phyloP scores from a whole-genome alignment of 2,329 filamentous ascomycete genomes.

The Hawksworthiomyces lignivorus region DNA sequence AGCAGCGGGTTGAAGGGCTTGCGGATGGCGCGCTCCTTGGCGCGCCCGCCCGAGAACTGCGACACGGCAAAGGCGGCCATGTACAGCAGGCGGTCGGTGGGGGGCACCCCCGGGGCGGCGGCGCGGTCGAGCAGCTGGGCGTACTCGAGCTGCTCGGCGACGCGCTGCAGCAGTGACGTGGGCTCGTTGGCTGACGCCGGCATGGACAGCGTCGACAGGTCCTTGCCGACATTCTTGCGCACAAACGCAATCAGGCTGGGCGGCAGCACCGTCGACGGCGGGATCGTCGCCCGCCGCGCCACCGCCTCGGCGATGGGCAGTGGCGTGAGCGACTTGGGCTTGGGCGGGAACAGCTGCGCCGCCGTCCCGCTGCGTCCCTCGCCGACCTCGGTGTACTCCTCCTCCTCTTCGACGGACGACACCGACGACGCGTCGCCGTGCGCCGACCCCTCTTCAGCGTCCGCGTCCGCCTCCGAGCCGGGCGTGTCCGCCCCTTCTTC shows the following conservation, averaged over 20 bases:
- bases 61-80: slow-evolving; percentile 88
- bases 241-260: slow-evolving; percentile 91
- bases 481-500: too few relatives aligned
- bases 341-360: slow-evolving; percentile 62
- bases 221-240: slow-evolving; percentile 96
- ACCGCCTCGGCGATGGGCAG: slow-evolving; percentile 63
- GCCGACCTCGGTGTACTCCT: slow-evolving; percentile 30
- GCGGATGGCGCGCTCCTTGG: slow-evolving; percentile 84
- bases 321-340: slow-evolving; percentile 68
- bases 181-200: slow-evolving; percentile 95
- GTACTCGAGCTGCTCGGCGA: slow-evolving; percentile 89
- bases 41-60: slow-evolving; percentile 69
- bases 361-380: slow-evolving; percentile 34
- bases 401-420: slow-evolving; percentile 53
- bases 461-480: slow-evolving; percentile 36
- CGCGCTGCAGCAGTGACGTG: slow-evolving; percentile 75
- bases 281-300: slow-evolving; percentile 61
- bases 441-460: slow-evolving; percentile 45
- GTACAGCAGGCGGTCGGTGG: slow-evolving; percentile 64
- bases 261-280: slow-evolving; percentile 67
- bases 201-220: slow-evolving; percentile 94
- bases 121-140: slow-evolving; percentile 74
- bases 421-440: slow-evolving; percentile 57
- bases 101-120: too few relatives aligned
- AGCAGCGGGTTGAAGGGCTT: slow-evolving; percentile 98